Percentiles rank a stretch among this genome's conserved stretches.
Evolutionary conservation across 305 asterid genomes (phyloP).

Genomic region (Fraxinus albicans): DNA sequence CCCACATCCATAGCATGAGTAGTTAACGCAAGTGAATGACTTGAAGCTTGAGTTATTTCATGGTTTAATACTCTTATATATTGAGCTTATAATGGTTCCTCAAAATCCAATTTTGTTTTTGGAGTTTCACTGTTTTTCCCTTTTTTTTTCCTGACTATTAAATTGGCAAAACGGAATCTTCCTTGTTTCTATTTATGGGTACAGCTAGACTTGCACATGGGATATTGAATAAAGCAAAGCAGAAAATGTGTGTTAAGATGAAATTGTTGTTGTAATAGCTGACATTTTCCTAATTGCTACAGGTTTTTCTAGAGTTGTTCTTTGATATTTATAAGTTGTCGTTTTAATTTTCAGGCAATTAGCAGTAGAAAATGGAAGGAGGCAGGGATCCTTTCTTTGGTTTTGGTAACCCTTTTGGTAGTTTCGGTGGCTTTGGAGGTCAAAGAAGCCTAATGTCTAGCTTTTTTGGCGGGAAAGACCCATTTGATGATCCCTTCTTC

Average conservation of each 20-base stretch:
- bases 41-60: neutral
- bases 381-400: conserved; percentile 55
- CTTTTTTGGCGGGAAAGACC: conserved; percentile 76
- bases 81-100: neutral
- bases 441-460: conserved; percentile 49
- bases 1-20: conserved; percentile 19
- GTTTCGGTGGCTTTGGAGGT: conserved; percentile 58
- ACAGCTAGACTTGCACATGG: neutral
- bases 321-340: neutral
- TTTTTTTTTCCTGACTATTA: neutral
- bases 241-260: neutral
- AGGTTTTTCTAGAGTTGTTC: neutral
- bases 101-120: neutral
- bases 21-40: conserved; percentile 18
- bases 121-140: neutral
- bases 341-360: conserved; percentile 23
- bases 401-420: conserved; percentile 9
- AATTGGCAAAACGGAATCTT: neutral
- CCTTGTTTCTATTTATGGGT: neutral
- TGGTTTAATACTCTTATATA: neutral
- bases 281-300: neutral
- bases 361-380: conserved; percentile 41
- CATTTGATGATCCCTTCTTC: conserved; percentile 91
- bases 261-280: neutral
- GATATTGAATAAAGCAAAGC: neutral